These are phyloP conservation scores for Hanseniaspora sp. DNA, from an alignment of 1,139 yeast species.

Conservation along the genomic window DNA sequence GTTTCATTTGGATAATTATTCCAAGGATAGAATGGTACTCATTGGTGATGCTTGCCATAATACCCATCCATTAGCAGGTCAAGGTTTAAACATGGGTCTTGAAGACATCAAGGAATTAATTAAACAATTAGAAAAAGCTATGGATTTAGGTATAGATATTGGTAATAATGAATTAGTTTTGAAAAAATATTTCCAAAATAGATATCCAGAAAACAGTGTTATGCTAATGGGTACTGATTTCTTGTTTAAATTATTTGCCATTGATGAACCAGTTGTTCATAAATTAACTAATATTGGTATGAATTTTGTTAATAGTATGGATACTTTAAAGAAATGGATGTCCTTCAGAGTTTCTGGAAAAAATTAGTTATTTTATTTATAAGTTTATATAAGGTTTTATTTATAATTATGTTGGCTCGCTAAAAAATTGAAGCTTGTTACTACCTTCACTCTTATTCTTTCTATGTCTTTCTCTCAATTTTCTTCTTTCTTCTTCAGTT, in stretches of 20 bases:
- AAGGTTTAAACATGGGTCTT: conserved; percentile 98
- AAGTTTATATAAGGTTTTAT: neutral
- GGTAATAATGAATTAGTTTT: conserved; percentile 64
- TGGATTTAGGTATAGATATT: conserved; percentile 72
- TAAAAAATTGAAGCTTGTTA: conserved; percentile 13
- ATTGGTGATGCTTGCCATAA: conserved; percentile 98
- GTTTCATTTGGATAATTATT: conserved; percentile 84
- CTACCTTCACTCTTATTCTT: conserved; percentile 8
- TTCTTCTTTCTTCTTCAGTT: conserved; percentile 16
- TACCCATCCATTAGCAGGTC: conserved; percentile 95
- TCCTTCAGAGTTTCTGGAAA: conserved; percentile 14
- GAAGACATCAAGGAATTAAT: conserved; percentile 71
- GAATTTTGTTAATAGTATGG: conserved; percentile 6
- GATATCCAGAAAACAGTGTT: conserved; percentile 70
- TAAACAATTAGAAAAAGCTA: conserved; percentile 57
- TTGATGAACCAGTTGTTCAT: conserved; percentile 36
- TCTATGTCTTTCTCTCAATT: conserved; percentile 13
- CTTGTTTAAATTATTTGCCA: conserved; percentile 74
- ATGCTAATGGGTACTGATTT: conserved; percentile 85
- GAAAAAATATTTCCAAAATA: conserved; percentile 73
- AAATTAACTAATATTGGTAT: conserved; percentile 5
- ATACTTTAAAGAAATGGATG: conserved; percentile 11
- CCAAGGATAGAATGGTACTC: conserved; percentile 72
- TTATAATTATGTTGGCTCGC: conserved; percentile 1
- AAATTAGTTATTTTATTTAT: neutral